Evolutionary conservation across 805 yeast species (phyloP), one percentile per base, ranked within the genome.

Genomic region (Candida hispaniensis): DNA sequence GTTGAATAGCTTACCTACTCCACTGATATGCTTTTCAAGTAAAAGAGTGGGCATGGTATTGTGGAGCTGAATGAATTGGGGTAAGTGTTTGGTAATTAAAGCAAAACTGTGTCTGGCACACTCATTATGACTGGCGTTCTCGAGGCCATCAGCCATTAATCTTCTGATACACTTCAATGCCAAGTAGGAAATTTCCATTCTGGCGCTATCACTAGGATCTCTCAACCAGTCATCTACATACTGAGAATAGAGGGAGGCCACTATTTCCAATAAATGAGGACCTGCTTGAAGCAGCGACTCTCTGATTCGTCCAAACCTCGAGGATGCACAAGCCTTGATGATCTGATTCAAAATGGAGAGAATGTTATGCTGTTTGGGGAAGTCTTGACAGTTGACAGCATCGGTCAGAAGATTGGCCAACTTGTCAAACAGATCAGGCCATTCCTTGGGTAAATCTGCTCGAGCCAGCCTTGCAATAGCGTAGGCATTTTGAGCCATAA

Each of bases 401-500:
- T 61, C 55, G 3, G 23, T 21, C 39, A 59, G 39, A 7, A 44
- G 18, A 2, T 39, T 32, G 18, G 44, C 39, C 9, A 58, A 62
- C 9, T 75, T 75, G 39, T 79, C 86, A 49, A 91, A 79, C 12
- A 91, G 51, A 2, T 67, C 55, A 0, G 93, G 85, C 96, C 96
- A 91, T 28, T 77, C 85, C 2, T 60, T 54, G 0, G 97, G 96
- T 51, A 81, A 91, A 48, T 91, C 98, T 39, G 73, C 63, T 33
- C 96, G 60, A 15, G 80, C 78, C 16, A 91, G 79, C 41, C 76
- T 64, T 1, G 93, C 76, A 5, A 80, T 63, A 0, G 93, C 76
- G 44, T 80, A 79, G 0, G 96, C 93, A 52, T 81, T 79, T 57
- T 91, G 97, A 18, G 79, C 67, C 18, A 78, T 60, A 41, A 88